A percentile compares a stretch with the other conserved stretches of the same genome.
phyloP scores from a whole-genome alignment of 2,329 filamentous ascomycete genomes.

The Aureobasidium sp. region DNA sequence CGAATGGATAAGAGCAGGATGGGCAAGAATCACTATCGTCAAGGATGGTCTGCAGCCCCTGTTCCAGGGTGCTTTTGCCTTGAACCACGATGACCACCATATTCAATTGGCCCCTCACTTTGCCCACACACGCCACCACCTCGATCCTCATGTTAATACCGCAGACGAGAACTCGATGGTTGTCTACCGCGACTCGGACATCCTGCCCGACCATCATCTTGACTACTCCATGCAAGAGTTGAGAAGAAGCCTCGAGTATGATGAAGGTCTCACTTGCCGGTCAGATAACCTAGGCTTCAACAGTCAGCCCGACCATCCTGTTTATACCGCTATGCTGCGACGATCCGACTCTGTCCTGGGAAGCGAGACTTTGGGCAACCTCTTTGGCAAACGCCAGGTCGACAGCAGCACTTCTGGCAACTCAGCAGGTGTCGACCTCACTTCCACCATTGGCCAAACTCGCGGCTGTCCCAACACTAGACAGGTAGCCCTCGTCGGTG shows the following conservation, averaged over 20 bases:
- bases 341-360: conserved; percentile 50
- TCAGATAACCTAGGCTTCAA: conserved; percentile 80
- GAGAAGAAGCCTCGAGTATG: conserved; percentile 43
- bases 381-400: conserved; percentile 64
- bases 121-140: conserved; percentile 58
- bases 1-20: conserved; percentile 75
- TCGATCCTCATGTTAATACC: conserved; percentile 60
- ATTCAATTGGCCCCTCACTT: conserved; percentile 72
- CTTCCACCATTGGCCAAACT: conserved; percentile 70
- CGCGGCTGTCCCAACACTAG: conserved; percentile 82
- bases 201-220: conserved; percentile 40
- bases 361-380: conserved; percentile 53
- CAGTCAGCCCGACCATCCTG: conserved; percentile 60
- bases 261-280: conserved; percentile 47
- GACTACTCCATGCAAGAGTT: conserved; percentile 51
- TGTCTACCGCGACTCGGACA: conserved; percentile 85
- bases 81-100: conserved; percentile 79
- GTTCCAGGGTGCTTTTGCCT: conserved; percentile 83
- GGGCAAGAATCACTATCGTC: conserved; percentile 73
- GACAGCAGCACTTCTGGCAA: conserved; percentile 67
- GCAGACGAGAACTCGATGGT: conserved; percentile 68
- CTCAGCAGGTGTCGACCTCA: conserved; percentile 71
- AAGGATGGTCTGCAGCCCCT: conserved; percentile 70
- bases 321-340: conserved; percentile 49
- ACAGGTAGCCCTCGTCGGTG: conserved; percentile 83